Percentiles rank a stretch among this genome's conserved stretches.
phyloP scores from a whole-genome alignment of 139 green algal genomes.

The Nannochloris sp. region DNA sequence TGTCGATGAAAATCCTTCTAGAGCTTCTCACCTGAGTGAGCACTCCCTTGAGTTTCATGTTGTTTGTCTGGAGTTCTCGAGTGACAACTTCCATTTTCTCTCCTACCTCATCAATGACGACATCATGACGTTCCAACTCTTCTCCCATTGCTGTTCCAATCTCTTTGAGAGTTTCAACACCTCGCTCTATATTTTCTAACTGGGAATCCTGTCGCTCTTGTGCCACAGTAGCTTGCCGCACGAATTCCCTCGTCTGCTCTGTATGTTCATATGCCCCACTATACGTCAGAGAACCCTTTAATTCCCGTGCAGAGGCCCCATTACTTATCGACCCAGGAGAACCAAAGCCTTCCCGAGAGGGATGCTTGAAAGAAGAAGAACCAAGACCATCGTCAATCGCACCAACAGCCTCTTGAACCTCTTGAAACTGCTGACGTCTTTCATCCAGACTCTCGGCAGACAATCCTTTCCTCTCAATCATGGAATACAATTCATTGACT shows the following conservation, averaged over 20 bases:
- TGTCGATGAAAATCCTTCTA: slow-evolving; percentile 78
- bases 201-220: slow-evolving; percentile 59
- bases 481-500: slow-evolving; percentile 18
- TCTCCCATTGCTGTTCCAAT: slow-evolving; percentile 65
- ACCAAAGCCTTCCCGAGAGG: not conserved
- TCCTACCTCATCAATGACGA: slow-evolving; percentile 72
- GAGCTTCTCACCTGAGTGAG: slow-evolving; percentile 65
- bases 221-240: slow-evolving; percentile 46
- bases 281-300: not conserved
- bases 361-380: not conserved
- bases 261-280: slow-evolving; percentile 1
- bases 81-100: slow-evolving; percentile 69
- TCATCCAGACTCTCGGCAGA: slow-evolving; percentile 10
- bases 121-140: slow-evolving; percentile 66
- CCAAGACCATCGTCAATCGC: slow-evolving; percentile 5
- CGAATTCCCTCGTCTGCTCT: slow-evolving; percentile 6
- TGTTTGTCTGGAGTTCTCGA: slow-evolving; percentile 66
- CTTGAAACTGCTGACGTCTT: slow-evolving; percentile 1
- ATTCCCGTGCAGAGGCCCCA: not conserved
- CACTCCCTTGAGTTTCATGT: slow-evolving; percentile 67
- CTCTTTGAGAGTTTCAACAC: slow-evolving; percentile 54
- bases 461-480: slow-evolving; percentile 13
- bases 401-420: slow-evolving; percentile 1
- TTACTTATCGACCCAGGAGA: too few species aligned
- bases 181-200: slow-evolving; percentile 65